Conservation (phyloP, 208 protist genomes). For the Trypanosoma scelopori region DNA sequence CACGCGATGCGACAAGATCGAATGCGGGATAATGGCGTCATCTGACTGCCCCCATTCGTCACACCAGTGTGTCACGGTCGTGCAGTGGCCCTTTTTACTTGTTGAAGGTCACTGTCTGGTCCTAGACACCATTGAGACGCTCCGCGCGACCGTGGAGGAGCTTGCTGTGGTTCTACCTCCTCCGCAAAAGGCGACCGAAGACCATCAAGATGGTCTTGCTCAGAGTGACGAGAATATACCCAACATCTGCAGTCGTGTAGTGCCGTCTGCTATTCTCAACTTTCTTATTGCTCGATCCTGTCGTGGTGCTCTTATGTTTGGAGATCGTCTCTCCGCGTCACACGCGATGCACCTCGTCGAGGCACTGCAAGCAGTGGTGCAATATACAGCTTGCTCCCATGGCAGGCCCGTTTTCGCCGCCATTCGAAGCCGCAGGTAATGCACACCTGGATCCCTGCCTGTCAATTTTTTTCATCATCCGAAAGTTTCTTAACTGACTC, state of each 20-base stretch:
- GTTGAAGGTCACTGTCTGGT: constrained; percentile 48
- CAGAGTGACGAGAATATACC: not conserved
- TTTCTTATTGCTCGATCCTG: constrained; percentile 80
- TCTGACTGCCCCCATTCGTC: not conserved
- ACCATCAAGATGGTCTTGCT: not conserved
- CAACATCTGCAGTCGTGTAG: constrained; percentile 11
- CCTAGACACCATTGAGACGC: constrained; percentile 35
- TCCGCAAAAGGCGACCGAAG: constrained; percentile 9
- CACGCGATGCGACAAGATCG: not conserved
- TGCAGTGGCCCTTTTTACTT: constrained; percentile 50
- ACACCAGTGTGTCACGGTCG: constrained; percentile 25
- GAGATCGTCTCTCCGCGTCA: constrained; percentile 38
- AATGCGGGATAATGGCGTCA: not conserved
- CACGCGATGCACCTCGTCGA: constrained; percentile 31
- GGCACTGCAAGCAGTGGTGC: constrained; percentile 37
- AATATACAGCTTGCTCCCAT: constrained; percentile 77
- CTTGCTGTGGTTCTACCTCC: constrained; percentile 19
- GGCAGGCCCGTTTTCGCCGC: constrained; percentile 60
- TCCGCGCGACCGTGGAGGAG: constrained; percentile 60
- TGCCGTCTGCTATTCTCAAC: constrained; percentile 57
- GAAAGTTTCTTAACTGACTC: too few species aligned
- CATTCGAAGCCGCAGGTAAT: constrained; percentile 6
- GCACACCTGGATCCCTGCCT: not conserved
- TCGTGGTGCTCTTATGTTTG: constrained; percentile 81
- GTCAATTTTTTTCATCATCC: too few species aligned